Percentiles rank a stretch among this genome's conserved stretches.
These are phyloP conservation scores for Cornus suecica DNA, from an alignment of 148 eudicot species.

Conservation along the genomic window DNA sequence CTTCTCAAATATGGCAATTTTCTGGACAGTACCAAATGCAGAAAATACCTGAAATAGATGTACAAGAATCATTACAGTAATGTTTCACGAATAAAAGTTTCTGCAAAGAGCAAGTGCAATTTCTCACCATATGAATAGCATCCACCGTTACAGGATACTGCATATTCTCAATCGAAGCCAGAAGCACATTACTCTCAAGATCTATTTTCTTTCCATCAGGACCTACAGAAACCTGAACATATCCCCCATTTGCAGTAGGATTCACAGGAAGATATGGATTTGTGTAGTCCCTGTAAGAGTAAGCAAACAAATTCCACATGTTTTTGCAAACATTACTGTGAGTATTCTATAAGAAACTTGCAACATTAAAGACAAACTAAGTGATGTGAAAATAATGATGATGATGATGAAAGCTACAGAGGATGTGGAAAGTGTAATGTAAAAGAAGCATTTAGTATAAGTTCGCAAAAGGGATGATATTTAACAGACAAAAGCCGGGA, in stretches of 20 bases:
- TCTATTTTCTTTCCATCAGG: conserved; percentile 66
- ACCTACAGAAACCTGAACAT: conserved; percentile 66
- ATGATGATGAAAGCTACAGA: no score
- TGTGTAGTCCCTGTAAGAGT: conserved; percentile 66
- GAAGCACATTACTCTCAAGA: conserved; percentile 69
- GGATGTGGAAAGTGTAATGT: no score
- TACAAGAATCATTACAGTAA: neutral
- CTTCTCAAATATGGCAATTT: conserved; percentile 84
- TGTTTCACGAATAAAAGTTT: neutral
- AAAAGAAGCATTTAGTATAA: no score
- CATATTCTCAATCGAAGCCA: conserved; percentile 82
- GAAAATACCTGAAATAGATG: conserved; percentile 60
- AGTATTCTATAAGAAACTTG: conserved; percentile 1
- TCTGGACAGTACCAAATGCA: conserved; percentile 75
- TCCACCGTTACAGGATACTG: conserved; percentile 78
- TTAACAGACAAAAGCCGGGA: no score
- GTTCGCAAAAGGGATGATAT: no score
- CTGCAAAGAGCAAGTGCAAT: neutral
- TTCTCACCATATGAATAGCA: conserved; percentile 63
- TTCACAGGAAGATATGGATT: conserved; percentile 85
- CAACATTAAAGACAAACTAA: no score
- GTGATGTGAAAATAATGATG: neutral
- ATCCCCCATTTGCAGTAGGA: conserved; percentile 72
- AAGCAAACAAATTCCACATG: conserved; percentile 14
- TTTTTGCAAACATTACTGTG: neutral